A percentile compares a stretch with the other conserved stretches of the same genome.
Evolutionary conservation across 352 stramenopile genomes (phyloP).

Genomic region (Globisporangium cederbergense): DNA sequence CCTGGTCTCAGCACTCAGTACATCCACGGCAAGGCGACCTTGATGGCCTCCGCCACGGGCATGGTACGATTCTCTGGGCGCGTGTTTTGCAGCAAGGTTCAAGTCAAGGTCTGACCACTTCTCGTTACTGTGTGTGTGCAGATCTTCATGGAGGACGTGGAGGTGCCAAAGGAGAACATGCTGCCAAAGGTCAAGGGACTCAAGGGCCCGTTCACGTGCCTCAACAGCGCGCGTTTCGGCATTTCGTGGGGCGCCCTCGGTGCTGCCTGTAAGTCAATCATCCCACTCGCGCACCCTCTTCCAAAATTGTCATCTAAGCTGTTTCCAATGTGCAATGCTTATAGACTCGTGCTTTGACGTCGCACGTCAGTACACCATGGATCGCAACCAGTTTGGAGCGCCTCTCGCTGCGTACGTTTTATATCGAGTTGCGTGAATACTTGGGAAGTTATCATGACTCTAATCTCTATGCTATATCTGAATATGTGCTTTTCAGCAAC

Average conservation of each 20-base stretch:
- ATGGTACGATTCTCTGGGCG: slow-evolving; percentile 48
- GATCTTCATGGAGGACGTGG: slow-evolving; percentile 98
- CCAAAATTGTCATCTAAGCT: too few relatives aligned
- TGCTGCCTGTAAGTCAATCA: slow-evolving; percentile 76
- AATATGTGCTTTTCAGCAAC: slow-evolving; percentile 63
- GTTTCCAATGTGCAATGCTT: too few relatives aligned
- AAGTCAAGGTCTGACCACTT: background rate
- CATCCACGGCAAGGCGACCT: slow-evolving; percentile 96
- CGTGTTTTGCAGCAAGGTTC: too few relatives aligned
- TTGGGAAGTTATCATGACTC: too few relatives aligned
- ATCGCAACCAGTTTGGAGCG: slow-evolving; percentile 94
- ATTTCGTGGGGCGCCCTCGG: slow-evolving; percentile 97
- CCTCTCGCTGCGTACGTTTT: slow-evolving; percentile 89
- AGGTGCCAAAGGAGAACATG: slow-evolving; percentile 93
- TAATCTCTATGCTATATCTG: too few relatives aligned
- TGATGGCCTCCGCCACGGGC: slow-evolving; percentile 94
- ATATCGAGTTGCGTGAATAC: background rate
- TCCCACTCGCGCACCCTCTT: background rate
- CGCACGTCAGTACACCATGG: slow-evolving; percentile 94
- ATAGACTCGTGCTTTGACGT: slow-evolving; percentile 90
- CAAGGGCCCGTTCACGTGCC: slow-evolving; percentile 96
- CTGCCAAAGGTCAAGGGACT: slow-evolving; percentile 87
- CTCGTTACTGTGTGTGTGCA: slow-evolving; percentile 8
- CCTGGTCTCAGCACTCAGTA: slow-evolving; percentile 91
- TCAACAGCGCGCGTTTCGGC: slow-evolving; percentile 97